Conservation (phyloP, 208 protist species). For the Crithidia mellificae region DNA sequence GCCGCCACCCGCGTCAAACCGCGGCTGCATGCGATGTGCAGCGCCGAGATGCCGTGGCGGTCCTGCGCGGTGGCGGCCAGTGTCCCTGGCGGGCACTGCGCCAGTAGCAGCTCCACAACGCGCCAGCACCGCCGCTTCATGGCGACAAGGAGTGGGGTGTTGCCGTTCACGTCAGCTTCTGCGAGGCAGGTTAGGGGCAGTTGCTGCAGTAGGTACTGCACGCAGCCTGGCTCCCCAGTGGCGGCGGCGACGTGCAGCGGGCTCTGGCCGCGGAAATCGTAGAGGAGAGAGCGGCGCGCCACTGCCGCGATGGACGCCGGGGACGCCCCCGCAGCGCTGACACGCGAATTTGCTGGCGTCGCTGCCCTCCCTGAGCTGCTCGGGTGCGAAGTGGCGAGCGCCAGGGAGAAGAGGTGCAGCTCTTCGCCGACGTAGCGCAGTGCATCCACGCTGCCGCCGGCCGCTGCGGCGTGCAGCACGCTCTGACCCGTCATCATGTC, state of each 20-base stretch:
- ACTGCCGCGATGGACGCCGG: too few species aligned
- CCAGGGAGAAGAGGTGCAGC: slow-evolving; percentile 27
- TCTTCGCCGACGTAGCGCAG: slow-evolving; percentile 64
- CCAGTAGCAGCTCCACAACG: slow-evolving; percentile 61
- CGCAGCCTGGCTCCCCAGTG: slow-evolving; percentile 42
- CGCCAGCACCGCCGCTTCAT: slow-evolving; percentile 41
- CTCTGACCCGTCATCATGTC: slow-evolving; percentile 46
- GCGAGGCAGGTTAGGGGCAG: slow-evolving; percentile 38
- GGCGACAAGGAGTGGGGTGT: slow-evolving; percentile 70
- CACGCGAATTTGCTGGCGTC: too few species aligned
- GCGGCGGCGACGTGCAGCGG: slow-evolving; percentile 75
- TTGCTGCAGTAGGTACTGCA: slow-evolving; percentile 45
- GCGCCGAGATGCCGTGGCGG: slow-evolving; percentile 47
- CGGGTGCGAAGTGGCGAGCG: too few species aligned
- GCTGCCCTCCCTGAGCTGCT: too few species aligned
- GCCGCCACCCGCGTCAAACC: slow-evolving; percentile 46
- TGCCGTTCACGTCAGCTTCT: slow-evolving; percentile 55
- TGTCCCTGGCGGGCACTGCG: slow-evolving; percentile 40
- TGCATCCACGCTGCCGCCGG: slow-evolving; percentile 41
- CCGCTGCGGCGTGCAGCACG: slow-evolving; percentile 53
- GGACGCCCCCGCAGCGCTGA: too few species aligned
- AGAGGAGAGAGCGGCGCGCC: slow-evolving; percentile 22
- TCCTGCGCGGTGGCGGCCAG: slow-evolving; percentile 49
- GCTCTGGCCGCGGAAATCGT: slow-evolving; percentile 60
- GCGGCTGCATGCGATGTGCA: slow-evolving; percentile 61